These are phyloP conservation scores for Akebia trifoliata DNA, from an alignment of 164 flowering plant species.

Conservation along the genomic window DNA sequence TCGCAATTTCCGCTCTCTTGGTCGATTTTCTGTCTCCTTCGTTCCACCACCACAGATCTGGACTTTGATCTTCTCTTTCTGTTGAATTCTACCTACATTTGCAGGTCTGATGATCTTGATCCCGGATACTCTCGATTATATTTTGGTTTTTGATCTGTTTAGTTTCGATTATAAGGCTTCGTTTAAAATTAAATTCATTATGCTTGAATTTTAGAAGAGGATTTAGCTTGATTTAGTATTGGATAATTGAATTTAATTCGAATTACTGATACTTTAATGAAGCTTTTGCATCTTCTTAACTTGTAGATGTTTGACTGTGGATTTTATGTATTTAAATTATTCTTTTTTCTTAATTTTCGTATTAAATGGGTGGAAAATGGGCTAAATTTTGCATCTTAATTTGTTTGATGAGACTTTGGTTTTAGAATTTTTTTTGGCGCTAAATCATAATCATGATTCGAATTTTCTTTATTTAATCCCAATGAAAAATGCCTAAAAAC, in stretches of 20 bases:
- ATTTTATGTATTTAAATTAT: neutral
- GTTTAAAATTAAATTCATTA: too few species aligned
- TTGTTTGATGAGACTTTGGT: neutral
- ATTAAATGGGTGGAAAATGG: neutral
- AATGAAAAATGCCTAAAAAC: neutral
- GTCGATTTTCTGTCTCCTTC: slow-evolving; percentile 1
- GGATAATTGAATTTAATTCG: neutral
- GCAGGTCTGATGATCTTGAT: slow-evolving; percentile 3
- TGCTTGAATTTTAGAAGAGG: neutral
- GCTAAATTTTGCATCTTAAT: neutral
- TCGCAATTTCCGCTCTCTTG: slow-evolving; percentile 1
- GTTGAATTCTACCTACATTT: neutral
- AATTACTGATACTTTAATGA: neutral
- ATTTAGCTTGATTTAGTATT: neutral
- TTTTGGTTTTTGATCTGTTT: too few species aligned
- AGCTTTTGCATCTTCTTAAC: neutral
- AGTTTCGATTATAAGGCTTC: too few species aligned
- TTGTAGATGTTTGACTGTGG: neutral
- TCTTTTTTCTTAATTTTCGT: neutral
- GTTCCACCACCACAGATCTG: slow-evolving; percentile 4
- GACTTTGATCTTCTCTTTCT: neutral
- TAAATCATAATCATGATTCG: neutral
- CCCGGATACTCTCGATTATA: neutral
- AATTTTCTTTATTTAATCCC: neutral
- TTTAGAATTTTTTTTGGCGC: neutral